phyloP scores from a whole-genome alignment of 331 rosid species.

The Quercus tomentella region DNA sequence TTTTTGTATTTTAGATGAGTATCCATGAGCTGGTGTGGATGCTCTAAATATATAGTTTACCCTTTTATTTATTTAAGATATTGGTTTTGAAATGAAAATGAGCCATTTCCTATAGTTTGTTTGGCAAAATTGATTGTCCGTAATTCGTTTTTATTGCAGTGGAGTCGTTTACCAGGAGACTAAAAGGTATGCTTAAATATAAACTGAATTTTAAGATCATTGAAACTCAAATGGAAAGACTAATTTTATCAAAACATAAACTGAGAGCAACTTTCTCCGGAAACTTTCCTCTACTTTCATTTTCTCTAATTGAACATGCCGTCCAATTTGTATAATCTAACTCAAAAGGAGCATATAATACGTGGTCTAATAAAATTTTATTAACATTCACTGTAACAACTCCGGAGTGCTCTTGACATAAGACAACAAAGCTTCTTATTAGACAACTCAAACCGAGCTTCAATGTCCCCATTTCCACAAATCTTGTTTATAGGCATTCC shows the following conservation, averaged over 20 bases:
- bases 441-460: slow-evolving; percentile 41
- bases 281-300: neutral
- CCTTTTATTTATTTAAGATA: too few species aligned
- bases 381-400: slow-evolving; percentile 34
- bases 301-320: neutral
- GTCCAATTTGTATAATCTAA: neutral
- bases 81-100: too few species aligned
- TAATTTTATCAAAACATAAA: too few species aligned
- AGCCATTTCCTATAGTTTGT: neutral
- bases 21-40: too few species aligned
- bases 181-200: too few species aligned
- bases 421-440: slow-evolving; percentile 50
- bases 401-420: slow-evolving; percentile 38
- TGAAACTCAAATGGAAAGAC: too few species aligned
- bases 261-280: neutral
- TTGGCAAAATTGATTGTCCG: neutral
- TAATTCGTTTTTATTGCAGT: too few species aligned
- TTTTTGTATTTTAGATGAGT: too few species aligned
- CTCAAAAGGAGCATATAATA: neutral
- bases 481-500: slow-evolving; percentile 41
- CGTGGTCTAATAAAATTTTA: neutral
- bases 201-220: too few species aligned
- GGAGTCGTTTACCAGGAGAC: too few species aligned
- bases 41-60: too few species aligned
- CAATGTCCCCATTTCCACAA: slow-evolving; percentile 22